Conservation (phyloP, 2,329 filamentous ascomycete species). For the Cladobotryum protrusum region DNA sequence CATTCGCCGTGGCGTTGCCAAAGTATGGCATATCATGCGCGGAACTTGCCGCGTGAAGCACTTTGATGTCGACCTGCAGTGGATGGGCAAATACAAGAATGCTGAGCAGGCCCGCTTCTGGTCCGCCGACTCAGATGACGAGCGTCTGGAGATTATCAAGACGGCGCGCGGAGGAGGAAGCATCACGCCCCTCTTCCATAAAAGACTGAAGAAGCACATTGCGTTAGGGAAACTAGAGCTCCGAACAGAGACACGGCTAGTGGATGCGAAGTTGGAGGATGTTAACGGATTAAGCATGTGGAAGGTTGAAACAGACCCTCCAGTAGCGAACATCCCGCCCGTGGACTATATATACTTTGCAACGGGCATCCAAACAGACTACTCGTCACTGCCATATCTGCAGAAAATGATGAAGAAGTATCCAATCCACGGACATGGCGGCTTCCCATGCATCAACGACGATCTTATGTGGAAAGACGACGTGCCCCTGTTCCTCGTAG, state of each 20-base stretch:
- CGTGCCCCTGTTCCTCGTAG: conserved; percentile 68
- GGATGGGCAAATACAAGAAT: conserved; percentile 80
- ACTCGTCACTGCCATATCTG: conserved; percentile 55
- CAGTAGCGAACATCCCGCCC: conserved; percentile 44
- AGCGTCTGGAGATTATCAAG: conserved; percentile 60
- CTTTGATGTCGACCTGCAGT: conserved; percentile 69
- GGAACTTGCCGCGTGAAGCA: conserved; percentile 57
- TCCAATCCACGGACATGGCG: conserved; percentile 57
- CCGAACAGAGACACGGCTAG: conserved; percentile 51
- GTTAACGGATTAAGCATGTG: conserved; percentile 29
- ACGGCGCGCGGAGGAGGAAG: conserved; percentile 69
- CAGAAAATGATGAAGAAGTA: conserved; percentile 51
- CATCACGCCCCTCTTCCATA: conserved; percentile 62
- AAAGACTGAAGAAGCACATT: conserved; percentile 57
- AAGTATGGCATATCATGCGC: conserved; percentile 66
- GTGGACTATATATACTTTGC: conserved; percentile 70
- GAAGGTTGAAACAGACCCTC: conserved; percentile 46
- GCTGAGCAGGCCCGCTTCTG: conserved; percentile 71
- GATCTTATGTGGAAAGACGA: conserved; percentile 69
- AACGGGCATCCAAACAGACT: conserved; percentile 63
- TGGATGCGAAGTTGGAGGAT: conserved; percentile 43
- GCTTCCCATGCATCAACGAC: conserved; percentile 66
- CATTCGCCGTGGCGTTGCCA: conserved; percentile 56
- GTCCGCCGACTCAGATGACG: conserved; percentile 64
- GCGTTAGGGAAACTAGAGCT: conserved; percentile 46